Percentiles rank a stretch among this genome's conserved stretches.
Conservation (phyloP, 495 filamentous ascomycete genomes). For the Podospora pseudoanserina region DNA sequence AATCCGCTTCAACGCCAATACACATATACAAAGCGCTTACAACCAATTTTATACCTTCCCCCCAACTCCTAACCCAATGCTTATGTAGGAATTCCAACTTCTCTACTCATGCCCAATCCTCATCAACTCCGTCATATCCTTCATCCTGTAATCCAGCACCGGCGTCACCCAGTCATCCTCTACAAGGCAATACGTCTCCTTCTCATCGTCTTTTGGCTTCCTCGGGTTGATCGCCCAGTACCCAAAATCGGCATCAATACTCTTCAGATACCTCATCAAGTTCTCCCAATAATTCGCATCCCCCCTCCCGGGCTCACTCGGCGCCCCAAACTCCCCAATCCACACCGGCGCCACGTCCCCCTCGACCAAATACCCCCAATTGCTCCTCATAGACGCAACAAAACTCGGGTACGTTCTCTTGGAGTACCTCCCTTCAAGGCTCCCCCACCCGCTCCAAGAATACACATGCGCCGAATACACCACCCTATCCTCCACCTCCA, state of each 20-base stretch:
- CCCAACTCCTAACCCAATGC: background rate
- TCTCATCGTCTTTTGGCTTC: conserved; percentile 50
- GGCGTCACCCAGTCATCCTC: conserved; percentile 56
- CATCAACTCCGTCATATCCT: conserved; percentile 52
- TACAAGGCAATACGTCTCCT: conserved; percentile 54
- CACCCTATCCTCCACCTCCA: conserved; percentile 49
- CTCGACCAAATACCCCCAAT: conserved; percentile 59
- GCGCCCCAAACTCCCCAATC: conserved; percentile 59
- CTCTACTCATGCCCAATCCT: conserved; percentile 13
- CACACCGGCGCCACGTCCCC: conserved; percentile 57
- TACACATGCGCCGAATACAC: conserved; percentile 64
- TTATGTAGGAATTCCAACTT: background rate
- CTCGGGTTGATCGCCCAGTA: conserved; percentile 64
- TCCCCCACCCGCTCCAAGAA: conserved; percentile 60
- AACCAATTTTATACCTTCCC: background rate
- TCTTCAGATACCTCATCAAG: conserved; percentile 50
- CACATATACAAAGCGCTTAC: background rate
- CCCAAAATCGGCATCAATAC: conserved; percentile 56
- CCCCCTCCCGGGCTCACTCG: conserved; percentile 43
- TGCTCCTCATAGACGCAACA: conserved; percentile 52
- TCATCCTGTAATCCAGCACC: conserved; percentile 54
- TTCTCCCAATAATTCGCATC: conserved; percentile 59
- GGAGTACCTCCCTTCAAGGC: conserved; percentile 47
- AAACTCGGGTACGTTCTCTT: conserved; percentile 54
- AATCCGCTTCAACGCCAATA: background rate